Conservation (phyloP, 345 rosid species). For the Salix brachista region DNA sequence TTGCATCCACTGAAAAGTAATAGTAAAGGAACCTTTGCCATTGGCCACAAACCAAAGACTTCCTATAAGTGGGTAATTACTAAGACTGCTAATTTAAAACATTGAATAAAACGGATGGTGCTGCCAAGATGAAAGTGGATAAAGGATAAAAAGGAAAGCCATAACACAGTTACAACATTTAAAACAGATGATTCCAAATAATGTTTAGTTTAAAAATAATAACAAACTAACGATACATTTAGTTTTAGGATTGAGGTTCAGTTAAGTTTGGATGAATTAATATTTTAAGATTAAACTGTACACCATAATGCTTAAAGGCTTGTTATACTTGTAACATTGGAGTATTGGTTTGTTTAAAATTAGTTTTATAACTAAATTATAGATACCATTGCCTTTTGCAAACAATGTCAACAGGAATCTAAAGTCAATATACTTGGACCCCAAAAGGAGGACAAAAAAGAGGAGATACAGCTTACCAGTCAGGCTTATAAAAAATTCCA, state of each 20-base stretch:
- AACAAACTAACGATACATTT: too few relatives aligned
- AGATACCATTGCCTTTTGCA: not conserved
- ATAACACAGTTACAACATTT: too few relatives aligned
- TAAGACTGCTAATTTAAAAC: too few relatives aligned
- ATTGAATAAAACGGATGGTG: too few relatives aligned
- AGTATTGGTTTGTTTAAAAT: not conserved
- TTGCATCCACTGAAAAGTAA: too few relatives aligned
- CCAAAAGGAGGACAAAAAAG: not conserved
- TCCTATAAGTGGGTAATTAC: too few relatives aligned
- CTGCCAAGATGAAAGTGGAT: too few relatives aligned
- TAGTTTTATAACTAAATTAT: not conserved
- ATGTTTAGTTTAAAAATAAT: too few relatives aligned
- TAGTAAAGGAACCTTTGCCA: too few relatives aligned
- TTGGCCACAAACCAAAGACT: too few relatives aligned
- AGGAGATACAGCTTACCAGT: conserved; percentile 41
- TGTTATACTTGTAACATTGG: not conserved
- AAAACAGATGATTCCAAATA: too few relatives aligned
- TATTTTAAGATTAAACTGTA: not conserved
- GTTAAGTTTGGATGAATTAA: not conserved
- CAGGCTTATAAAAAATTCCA: conserved; percentile 70
- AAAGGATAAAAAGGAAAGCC: too few relatives aligned
- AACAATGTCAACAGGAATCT: not conserved
- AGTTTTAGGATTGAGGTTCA: not conserved
- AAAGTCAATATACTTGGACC: not conserved
- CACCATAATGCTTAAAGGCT: not conserved